These are phyloP conservation scores for Potentilla sterilis DNA, from an alignment of 306 rosid genomes.

Conservation along the genomic window DNA sequence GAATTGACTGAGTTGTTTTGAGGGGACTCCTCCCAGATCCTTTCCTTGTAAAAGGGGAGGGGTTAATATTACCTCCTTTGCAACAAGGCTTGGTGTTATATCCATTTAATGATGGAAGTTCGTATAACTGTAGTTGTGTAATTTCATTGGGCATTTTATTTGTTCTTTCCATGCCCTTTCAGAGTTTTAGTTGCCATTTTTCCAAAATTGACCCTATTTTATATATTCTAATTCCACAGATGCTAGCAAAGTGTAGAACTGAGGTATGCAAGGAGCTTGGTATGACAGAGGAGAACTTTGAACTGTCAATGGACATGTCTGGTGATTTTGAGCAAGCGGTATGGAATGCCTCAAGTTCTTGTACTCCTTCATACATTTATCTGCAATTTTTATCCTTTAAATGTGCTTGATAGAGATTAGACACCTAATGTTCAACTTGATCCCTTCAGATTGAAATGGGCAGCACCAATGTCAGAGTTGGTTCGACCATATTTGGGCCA, in stretches of 20 bases:
- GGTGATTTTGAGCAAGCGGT: constrained; percentile 56
- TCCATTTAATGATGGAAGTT: not conserved
- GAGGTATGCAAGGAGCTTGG: constrained; percentile 49
- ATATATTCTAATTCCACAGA: constrained; percentile 23
- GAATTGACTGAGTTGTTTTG: not conserved
- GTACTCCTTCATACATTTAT: not conserved
- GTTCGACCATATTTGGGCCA: constrained; percentile 54
- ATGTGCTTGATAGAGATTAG: not conserved
- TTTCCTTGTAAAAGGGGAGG: not conserved
- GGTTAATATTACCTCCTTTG: not conserved
- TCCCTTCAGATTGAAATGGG: constrained; percentile 53
- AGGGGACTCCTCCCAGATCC: not conserved
- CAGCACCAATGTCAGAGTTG: constrained; percentile 53
- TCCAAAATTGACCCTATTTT: not conserved
- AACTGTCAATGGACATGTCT: constrained; percentile 57
- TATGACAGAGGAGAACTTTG: constrained; percentile 40
- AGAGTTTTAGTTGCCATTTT: not conserved
- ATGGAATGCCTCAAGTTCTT: not conserved
- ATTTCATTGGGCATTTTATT: not conserved
- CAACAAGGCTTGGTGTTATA: not conserved
- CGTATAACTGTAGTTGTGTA: not conserved
- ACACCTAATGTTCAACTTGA: not conserved
- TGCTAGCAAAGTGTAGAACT: constrained; percentile 35
- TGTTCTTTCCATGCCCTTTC: not conserved
- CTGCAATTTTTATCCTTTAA: not conserved